phyloP scores from a whole-genome alignment of 768 basidiomycete genomes.

The Gymnopilus dilepis region DNA sequence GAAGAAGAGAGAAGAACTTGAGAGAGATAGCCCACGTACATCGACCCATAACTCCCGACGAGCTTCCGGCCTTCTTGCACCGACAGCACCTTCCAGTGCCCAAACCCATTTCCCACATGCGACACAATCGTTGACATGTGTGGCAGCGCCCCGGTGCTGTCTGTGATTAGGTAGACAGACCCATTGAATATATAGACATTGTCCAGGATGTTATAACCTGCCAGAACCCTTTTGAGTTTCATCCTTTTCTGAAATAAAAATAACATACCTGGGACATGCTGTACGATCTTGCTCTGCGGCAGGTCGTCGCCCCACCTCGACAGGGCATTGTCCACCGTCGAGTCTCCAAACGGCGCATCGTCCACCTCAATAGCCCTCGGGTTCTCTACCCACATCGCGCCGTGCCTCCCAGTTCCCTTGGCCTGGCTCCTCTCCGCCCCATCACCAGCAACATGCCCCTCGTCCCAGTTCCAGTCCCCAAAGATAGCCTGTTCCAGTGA shows the following conservation, averaged over 20 bases:
- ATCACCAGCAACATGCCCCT: constrained; percentile 61
- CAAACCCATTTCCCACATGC: constrained; percentile 39
- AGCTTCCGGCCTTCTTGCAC: constrained; percentile 49
- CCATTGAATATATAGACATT: constrained; percentile 79
- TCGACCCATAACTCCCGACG: constrained; percentile 58
- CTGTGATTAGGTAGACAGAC: constrained; percentile 75
- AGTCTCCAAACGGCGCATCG: constrained; percentile 34
- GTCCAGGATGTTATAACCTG: constrained; percentile 86
- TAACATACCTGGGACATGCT: constrained; percentile 67
- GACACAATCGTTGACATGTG: constrained; percentile 54
- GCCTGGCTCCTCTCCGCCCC: constrained; percentile 52
- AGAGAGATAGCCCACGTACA: constrained; percentile 45
- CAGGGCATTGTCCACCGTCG: constrained; percentile 58
- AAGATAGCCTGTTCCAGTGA: constrained; percentile 64
- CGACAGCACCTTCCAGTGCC: constrained; percentile 67
- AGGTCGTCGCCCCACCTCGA: constrained; percentile 59
- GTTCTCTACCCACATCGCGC: constrained; percentile 49
- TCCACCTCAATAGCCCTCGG: constrained; percentile 29
- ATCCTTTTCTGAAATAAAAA: constrained; percentile 5
- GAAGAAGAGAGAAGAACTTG: not conserved
- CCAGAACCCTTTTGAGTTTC: not conserved
- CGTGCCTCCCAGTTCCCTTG: constrained; percentile 45
- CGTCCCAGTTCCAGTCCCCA: constrained; percentile 74
- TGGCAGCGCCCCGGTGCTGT: constrained; percentile 68
- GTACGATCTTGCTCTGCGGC: constrained; percentile 60